phyloP scores from a whole-genome alignment of 2,329 filamentous ascomycete genomes.

The Penicillium brasilianum region DNA sequence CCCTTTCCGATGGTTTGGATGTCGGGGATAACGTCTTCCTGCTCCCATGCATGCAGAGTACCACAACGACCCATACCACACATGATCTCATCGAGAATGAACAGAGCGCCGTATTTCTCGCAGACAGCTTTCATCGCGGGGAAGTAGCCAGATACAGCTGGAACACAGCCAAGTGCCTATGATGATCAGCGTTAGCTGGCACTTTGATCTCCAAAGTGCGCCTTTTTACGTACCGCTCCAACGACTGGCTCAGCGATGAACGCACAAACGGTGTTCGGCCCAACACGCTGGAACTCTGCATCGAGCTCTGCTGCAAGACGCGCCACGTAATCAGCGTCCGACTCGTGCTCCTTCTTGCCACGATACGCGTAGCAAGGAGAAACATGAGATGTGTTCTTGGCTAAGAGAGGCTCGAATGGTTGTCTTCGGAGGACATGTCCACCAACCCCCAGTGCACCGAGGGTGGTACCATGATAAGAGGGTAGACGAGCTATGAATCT shows the following conservation, averaged over 20 bases:
- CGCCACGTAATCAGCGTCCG: slow-evolving; percentile 63
- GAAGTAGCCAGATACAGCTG: slow-evolving; percentile 71
- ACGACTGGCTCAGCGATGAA: slow-evolving; percentile 77
- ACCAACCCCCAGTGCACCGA: slow-evolving; percentile 69
- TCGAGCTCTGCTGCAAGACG: slow-evolving; percentile 70
- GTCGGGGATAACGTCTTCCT: slow-evolving; percentile 63
- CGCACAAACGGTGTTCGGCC: slow-evolving; percentile 69
- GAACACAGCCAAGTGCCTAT: slow-evolving; percentile 70
- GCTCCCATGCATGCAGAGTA: slow-evolving; percentile 63
- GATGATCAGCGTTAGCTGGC: not conserved
- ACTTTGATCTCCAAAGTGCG: not conserved
- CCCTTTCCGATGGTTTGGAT: slow-evolving; percentile 66
- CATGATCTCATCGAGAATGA: slow-evolving; percentile 84
- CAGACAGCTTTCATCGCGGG: slow-evolving; percentile 70
- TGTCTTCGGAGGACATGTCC: slow-evolving; percentile 66
- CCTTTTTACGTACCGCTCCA: slow-evolving; percentile 61
- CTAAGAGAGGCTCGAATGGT: slow-evolving; percentile 65
- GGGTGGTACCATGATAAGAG: slow-evolving; percentile 73
- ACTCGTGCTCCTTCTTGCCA: slow-evolving; percentile 57
- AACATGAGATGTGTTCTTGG: slow-evolving; percentile 63
- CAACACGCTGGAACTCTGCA: slow-evolving; percentile 66
- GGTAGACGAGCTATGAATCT: slow-evolving; percentile 68
- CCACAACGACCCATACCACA: slow-evolving; percentile 65
- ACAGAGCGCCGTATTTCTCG: slow-evolving; percentile 70
- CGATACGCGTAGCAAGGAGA: slow-evolving; percentile 72